phyloP scores from a whole-genome alignment of 129 eudicot species.

The Smallanthus sonchifolius region DNA sequence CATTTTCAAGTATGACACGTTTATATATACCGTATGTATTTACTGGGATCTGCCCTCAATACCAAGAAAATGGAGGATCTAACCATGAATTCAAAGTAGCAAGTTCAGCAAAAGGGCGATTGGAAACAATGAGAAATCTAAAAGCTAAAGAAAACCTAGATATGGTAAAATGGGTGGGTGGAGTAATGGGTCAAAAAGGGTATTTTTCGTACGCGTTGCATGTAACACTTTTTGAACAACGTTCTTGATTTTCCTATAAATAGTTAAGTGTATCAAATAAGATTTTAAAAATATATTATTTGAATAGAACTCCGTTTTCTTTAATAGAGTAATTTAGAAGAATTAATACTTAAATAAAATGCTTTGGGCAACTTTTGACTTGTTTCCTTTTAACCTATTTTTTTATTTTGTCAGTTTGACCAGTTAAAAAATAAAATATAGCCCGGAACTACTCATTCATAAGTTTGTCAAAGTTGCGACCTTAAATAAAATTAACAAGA shows the following conservation, averaged over 20 bases:
- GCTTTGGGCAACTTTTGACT: background rate
- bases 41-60: slow-evolving; percentile 98
- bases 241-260: background rate
- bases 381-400: background rate
- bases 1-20: slow-evolving; percentile 93
- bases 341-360: background rate
- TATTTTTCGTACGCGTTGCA: background rate
- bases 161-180: background rate
- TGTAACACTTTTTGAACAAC: background rate
- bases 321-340: background rate
- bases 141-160: background rate
- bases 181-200: background rate
- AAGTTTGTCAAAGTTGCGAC: background rate
- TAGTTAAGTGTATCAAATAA: background rate
- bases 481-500: background rate
- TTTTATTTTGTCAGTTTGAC: background rate
- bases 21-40: slow-evolving; percentile 88
- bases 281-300: background rate
- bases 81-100: background rate
- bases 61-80: slow-evolving; percentile 94
- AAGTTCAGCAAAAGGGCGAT: slow-evolving; percentile 17
- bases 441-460: background rate
- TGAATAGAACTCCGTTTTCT: background rate
- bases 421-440: background rate
- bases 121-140: background rate